Percentiles rank a stretch among this genome's conserved stretches.
Evolutionary conservation across 768 basidiomycete species (phyloP).

Genomic region (Piloderma croceum): DNA sequence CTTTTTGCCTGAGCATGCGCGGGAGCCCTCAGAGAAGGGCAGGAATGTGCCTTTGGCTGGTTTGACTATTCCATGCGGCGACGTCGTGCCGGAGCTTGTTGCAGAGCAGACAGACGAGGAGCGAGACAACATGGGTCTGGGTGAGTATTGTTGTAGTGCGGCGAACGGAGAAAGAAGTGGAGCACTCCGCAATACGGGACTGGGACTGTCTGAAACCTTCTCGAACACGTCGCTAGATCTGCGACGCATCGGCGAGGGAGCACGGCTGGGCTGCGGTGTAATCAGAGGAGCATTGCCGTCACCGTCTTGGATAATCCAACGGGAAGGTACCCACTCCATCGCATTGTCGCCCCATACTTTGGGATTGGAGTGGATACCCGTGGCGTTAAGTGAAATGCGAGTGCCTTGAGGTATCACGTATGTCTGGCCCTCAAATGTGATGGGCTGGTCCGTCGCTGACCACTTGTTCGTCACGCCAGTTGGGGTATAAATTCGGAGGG

Average conservation of each 20-base stretch:
- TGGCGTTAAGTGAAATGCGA: slow-evolving; percentile 5
- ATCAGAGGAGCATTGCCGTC: background rate
- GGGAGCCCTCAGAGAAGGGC: slow-evolving; percentile 11
- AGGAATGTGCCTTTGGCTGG: slow-evolving; percentile 9
- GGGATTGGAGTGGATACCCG: slow-evolving; percentile 3
- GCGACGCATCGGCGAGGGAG: background rate
- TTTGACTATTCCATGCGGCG: too few relatives aligned
- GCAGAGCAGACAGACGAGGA: too few relatives aligned
- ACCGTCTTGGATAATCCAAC: slow-evolving; percentile 6
- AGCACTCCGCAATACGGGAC: too few relatives aligned
- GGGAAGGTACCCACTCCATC: slow-evolving; percentile 2
- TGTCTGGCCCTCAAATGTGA: too few relatives aligned
- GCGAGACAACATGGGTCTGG: too few relatives aligned
- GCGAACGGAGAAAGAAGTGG: too few relatives aligned
- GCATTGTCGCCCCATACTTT: slow-evolving; percentile 9
- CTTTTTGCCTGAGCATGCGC: slow-evolving; percentile 10
- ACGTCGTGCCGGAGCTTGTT: background rate
- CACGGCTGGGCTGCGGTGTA: too few relatives aligned
- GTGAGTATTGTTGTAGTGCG: background rate
- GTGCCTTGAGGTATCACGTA: slow-evolving; percentile 5
- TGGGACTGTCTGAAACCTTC: too few relatives aligned
- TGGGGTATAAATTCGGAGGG: slow-evolving; percentile 5
- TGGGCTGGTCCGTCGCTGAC: too few relatives aligned
- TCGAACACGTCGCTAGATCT: too few relatives aligned
- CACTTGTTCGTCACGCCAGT: slow-evolving; percentile 12